Evolutionary conservation across 2,329 filamentous ascomycete genomes (phyloP).

Genomic region (Pestalotiopsis sp.): DNA sequence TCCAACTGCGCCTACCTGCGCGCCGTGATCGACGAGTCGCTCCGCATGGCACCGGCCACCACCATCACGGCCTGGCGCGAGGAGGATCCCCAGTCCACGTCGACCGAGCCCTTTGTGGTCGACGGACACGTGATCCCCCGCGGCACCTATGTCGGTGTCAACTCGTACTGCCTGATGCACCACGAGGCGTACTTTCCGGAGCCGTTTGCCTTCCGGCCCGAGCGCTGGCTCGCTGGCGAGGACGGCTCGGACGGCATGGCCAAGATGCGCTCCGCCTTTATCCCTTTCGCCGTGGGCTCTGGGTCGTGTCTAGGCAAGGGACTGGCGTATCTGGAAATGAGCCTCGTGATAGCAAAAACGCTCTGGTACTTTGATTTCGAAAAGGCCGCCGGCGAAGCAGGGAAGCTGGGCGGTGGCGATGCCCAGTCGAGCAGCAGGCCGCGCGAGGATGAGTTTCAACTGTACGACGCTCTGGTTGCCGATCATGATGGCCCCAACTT

Average conservation of each 20-base stretch:
- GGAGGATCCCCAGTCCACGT: background rate
- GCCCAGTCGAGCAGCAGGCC: background rate
- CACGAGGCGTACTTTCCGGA: background rate
- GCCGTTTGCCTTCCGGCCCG: background rate
- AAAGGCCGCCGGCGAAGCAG: background rate
- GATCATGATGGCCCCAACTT: slow-evolving; percentile 4
- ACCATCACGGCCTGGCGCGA: background rate
- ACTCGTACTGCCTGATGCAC: background rate
- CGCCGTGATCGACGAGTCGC: background rate
- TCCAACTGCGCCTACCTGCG: background rate
- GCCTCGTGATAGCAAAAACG: slow-evolving; percentile 23
- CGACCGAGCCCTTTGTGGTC: background rate
- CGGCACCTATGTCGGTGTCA: background rate
- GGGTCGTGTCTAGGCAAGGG: slow-evolving; percentile 37
- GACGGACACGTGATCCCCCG: background rate
- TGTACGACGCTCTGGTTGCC: background rate
- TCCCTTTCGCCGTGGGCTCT: slow-evolving; percentile 38
- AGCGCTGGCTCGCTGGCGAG: background rate
- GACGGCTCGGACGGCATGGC: background rate
- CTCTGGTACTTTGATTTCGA: slow-evolving; percentile 22
- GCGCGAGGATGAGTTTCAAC: background rate
- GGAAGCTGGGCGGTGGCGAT: background rate
- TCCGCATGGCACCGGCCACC: background rate
- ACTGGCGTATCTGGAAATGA: slow-evolving; percentile 25
- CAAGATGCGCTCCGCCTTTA: slow-evolving; percentile 18